Percentiles rank a stretch among this genome's conserved stretches.
Conservation (phyloP, 148 eudicot species). For the Arctostaphylos glauca region DNA sequence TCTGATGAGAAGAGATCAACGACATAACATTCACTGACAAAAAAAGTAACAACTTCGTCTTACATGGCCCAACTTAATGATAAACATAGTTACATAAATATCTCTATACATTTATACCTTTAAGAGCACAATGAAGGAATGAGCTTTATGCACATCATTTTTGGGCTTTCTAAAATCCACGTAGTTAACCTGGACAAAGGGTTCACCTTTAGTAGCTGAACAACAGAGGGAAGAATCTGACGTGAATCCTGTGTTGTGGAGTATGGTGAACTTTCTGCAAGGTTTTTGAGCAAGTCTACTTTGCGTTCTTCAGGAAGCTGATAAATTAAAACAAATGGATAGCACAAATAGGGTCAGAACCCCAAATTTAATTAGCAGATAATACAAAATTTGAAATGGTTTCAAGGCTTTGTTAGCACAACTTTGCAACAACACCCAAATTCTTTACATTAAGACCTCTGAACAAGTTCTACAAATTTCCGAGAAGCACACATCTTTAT, state of each 20-base stretch:
- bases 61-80: background rate
- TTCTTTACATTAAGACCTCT: background rate
- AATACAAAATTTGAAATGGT: background rate
- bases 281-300: slow-evolving; percentile 84
- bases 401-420: background rate
- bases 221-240: slow-evolving; percentile 77
- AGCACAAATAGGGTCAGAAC: background rate
- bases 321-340: background rate
- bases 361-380: background rate
- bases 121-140: background rate
- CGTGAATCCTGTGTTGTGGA: slow-evolving; percentile 78
- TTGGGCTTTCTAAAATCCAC: background rate
- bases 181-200: background rate
- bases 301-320: slow-evolving; percentile 94
- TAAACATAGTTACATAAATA: background rate
- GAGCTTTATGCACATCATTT: background rate
- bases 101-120: background rate
- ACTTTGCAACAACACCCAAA: background rate
- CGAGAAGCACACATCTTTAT: background rate
- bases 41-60: background rate
- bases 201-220: slow-evolving; percentile 77
- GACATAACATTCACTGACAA: background rate
- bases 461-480: background rate
- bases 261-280: slow-evolving; percentile 91
- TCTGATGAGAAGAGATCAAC: slow-evolving; percentile 4